Percentiles rank a stretch among this genome's conserved stretches.
phyloP scores from a whole-genome alignment of 1,284 basidiomycete species.

The Sanghuangporus baumii region DNA sequence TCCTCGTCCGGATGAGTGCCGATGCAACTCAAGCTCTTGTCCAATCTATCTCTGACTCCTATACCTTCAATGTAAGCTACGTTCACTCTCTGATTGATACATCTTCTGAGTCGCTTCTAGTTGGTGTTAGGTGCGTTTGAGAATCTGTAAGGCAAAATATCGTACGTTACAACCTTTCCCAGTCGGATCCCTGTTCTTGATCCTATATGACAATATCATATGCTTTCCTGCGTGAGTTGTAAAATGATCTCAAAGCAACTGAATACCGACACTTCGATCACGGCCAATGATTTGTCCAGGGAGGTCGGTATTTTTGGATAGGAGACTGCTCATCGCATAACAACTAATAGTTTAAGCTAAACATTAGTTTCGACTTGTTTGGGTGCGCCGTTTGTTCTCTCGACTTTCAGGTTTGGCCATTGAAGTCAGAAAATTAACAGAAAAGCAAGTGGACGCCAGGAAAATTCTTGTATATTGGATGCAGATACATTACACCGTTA shows the following conservation, averaged over 20 bases:
- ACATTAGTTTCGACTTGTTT: neutral
- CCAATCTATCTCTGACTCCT: too few relatives aligned
- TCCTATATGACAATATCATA: neutral
- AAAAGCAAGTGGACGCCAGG: neutral
- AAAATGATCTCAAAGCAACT: neutral
- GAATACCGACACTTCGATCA: neutral
- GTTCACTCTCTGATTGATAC: too few relatives aligned
- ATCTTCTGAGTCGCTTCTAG: too few relatives aligned
- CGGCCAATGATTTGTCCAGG: neutral
- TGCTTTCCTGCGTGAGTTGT: neutral
- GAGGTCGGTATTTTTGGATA: neutral
- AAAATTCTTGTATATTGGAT: neutral
- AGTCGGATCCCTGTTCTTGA: neutral
- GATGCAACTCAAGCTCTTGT: too few relatives aligned
- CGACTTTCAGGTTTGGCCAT: neutral
- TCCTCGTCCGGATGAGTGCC: too few relatives aligned
- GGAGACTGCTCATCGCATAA: too few relatives aligned
- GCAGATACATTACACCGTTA: neutral
- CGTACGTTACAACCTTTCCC: too few relatives aligned
- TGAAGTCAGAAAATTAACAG: neutral
- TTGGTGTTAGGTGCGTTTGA: too few relatives aligned
- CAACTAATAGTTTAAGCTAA: too few relatives aligned
- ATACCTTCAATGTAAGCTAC: too few relatives aligned
- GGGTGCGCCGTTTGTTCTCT: neutral
- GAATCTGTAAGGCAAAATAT: too few relatives aligned